These are phyloP conservation scores for Lactarius pseudohatsudake DNA, from an alignment of 768 basidiomycete genomes.

Conservation along the genomic window DNA sequence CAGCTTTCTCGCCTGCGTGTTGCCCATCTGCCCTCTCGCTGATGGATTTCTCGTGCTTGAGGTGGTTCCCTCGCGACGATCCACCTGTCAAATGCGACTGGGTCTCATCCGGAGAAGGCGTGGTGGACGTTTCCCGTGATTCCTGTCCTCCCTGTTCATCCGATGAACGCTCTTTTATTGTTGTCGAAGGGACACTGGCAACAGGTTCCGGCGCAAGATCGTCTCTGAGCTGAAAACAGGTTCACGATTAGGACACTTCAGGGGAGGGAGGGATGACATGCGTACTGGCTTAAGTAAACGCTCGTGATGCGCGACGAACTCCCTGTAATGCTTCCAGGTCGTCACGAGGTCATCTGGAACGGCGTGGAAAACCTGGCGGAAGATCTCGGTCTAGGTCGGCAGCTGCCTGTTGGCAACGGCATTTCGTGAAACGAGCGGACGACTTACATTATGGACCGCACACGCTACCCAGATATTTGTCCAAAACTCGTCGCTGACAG, in stretches of 20 bases:
- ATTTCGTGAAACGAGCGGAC: neutral
- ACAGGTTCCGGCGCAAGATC: constrained; percentile 44
- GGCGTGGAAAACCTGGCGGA: constrained; percentile 90
- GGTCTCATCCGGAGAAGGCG: constrained; percentile 2
- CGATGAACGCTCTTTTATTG: constrained; percentile 41
- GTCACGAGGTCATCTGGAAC: constrained; percentile 90
- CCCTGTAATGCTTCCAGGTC: constrained; percentile 95
- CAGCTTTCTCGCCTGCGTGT: constrained; percentile 5
- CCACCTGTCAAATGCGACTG: neutral
- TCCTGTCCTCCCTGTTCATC: constrained; percentile 33
- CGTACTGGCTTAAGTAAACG: constrained; percentile 67
- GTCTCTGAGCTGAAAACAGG: constrained; percentile 43
- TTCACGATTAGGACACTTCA: constrained; percentile 2
- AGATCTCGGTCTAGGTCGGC: constrained; percentile 80
- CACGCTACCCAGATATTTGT: constrained; percentile 84
- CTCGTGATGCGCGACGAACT: constrained; percentile 76
- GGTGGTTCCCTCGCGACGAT: neutral
- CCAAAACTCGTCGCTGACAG: constrained; percentile 86
- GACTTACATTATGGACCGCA: constrained; percentile 83
- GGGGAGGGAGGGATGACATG: constrained; percentile 21
- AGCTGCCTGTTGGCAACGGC: constrained; percentile 3
- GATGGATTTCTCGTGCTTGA: constrained; percentile 5
- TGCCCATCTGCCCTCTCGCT: constrained; percentile 1
- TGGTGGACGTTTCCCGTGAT: constrained; percentile 20
- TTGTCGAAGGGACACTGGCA: constrained; percentile 59